A percentile compares a stretch with the other conserved stretches of the same genome.
Conservation (phyloP, 768 basidiomycete species). For the Lenzites betulinus region DNA sequence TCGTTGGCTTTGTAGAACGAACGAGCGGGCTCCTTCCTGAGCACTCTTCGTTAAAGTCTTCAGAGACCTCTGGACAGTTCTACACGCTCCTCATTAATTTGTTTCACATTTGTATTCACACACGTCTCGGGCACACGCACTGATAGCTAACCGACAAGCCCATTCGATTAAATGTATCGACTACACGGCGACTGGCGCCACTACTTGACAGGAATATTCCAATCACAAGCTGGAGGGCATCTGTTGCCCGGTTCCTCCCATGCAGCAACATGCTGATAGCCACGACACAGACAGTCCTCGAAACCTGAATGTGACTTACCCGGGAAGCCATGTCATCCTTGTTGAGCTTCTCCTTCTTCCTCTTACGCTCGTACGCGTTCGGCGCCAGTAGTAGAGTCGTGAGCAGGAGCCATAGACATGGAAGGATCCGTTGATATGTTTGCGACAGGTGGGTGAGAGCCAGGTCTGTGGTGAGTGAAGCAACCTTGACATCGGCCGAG, state of each 20-base stretch:
- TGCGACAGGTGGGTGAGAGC: background rate
- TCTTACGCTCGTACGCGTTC: background rate
- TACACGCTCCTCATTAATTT: background rate
- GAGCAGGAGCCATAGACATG: background rate
- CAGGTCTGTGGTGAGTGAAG: background rate
- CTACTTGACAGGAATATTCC: background rate
- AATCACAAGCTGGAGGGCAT: background rate
- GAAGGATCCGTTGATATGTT: background rate
- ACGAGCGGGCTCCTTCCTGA: background rate
- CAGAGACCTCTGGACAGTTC: background rate
- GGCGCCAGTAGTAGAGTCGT: background rate
- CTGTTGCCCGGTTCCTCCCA: background rate
- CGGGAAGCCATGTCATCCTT: background rate
- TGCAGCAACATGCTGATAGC: background rate
- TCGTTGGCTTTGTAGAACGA: background rate
- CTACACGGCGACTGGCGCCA: background rate
- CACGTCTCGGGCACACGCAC: background rate
- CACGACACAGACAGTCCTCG: background rate
- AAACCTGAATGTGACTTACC: background rate
- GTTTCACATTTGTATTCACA: background rate
- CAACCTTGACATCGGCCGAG: background rate
- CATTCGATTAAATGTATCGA: background rate
- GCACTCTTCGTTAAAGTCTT: background rate
- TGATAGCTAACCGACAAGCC: background rate
- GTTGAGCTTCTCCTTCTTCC: background rate